A percentile compares a stretch with the other conserved stretches of the same genome.
Conservation (phyloP, 805 yeast genomes). For the Scheffersomyces amazonensis region DNA sequence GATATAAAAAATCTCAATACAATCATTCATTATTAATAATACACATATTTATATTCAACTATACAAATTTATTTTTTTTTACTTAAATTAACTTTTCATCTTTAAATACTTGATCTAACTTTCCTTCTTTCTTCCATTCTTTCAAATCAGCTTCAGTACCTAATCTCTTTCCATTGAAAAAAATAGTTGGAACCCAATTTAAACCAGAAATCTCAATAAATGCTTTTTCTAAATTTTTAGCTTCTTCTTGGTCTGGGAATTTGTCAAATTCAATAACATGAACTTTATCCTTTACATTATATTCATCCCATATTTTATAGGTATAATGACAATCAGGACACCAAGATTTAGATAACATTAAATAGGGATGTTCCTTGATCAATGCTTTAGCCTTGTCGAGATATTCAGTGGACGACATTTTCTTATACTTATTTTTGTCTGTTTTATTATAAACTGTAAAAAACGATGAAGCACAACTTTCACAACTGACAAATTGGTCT, state of each 20-base stretch:
- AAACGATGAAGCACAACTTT: too few species aligned
- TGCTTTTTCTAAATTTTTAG: conserved; percentile 50
- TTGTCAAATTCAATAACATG: conserved; percentile 62
- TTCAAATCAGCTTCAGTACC: conserved; percentile 55
- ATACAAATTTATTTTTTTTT: neutral
- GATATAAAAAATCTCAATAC: too few species aligned
- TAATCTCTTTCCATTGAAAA: conserved; percentile 54
- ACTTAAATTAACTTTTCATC: conserved; percentile 10
- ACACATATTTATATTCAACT: too few species aligned
- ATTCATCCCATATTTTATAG: conserved; percentile 51
- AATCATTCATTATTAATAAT: too few species aligned
- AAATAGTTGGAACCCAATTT: conserved; percentile 70
- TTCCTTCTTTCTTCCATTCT: conserved; percentile 29
- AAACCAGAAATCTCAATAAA: conserved; percentile 57
- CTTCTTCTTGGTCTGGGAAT: conserved; percentile 44
- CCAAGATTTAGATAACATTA: conserved; percentile 70
- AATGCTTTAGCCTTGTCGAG: conserved; percentile 43
- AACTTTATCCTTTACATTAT: conserved; percentile 48
- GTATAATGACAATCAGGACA: conserved; percentile 78
- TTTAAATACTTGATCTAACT: conserved; percentile 31
- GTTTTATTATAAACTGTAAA: too few species aligned
- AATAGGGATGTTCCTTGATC: conserved; percentile 43
- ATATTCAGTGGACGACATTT: conserved; percentile 17
- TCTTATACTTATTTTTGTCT: too few species aligned
- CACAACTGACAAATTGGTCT: too few species aligned